phyloP scores from a whole-genome alignment of 202 grass and related monocot species.

The Carex sylvatica region DNA sequence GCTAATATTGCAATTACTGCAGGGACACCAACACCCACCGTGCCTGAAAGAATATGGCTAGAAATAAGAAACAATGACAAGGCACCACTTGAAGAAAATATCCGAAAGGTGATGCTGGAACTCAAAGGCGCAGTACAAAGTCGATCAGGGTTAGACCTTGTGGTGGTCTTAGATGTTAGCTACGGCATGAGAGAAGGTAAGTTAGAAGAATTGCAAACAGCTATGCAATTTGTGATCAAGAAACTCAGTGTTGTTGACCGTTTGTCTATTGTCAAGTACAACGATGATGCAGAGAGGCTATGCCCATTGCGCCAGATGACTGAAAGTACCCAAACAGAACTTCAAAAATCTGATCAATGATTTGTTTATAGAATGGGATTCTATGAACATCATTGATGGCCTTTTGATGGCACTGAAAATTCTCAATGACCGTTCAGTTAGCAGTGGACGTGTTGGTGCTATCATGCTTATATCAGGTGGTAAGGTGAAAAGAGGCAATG shows the following conservation, averaged over 20 bases:
- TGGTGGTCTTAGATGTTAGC: constrained; percentile 32
- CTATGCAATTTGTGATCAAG: constrained; percentile 39
- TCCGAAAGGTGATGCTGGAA: constrained; percentile 11
- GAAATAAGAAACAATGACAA: background rate
- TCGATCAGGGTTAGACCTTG: constrained; percentile 32
- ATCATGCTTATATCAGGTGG: constrained; percentile 32
- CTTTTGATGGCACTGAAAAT: background rate
- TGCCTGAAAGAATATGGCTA: background rate
- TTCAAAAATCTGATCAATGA: background rate
- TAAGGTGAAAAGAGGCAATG: background rate
- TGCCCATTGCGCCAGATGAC: constrained; percentile 22
- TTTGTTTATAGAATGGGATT: background rate
- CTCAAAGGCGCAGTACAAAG: constrained; percentile 8
- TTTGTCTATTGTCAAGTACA: constrained; percentile 36
- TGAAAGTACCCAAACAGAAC: background rate
- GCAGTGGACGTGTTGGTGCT: background rate
- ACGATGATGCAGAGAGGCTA: background rate
- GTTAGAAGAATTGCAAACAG: constrained; percentile 26
- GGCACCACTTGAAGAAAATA: constrained; percentile 7
- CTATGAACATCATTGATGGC: background rate
- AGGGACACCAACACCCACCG: background rate
- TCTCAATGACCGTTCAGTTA: constrained; percentile 10
- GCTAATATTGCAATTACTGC: background rate
- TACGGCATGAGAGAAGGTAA: background rate
- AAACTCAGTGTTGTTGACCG: constrained; percentile 38